A percentile compares a stretch with the other conserved stretches of the same genome.
Conservation (phyloP, 176 grass and related monocot species). For the Bothriochloa decipiens region DNA sequence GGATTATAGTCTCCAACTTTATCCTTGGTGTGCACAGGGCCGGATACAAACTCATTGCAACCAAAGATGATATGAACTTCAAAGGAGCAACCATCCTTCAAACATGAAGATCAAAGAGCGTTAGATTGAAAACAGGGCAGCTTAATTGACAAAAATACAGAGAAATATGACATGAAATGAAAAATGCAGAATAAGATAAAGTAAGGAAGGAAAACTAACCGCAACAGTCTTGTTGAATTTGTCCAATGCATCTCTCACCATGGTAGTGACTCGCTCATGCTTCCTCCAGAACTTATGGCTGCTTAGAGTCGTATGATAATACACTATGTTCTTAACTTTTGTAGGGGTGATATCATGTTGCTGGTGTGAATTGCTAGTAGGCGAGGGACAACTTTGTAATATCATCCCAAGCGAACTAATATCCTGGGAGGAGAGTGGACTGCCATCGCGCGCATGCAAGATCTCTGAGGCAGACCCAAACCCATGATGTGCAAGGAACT, state of each 20-base stretch:
- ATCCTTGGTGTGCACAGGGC: neutral
- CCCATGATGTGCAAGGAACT: conserved; percentile 6
- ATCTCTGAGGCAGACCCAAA: neutral
- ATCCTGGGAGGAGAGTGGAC: neutral
- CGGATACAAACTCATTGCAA: conserved; percentile 16
- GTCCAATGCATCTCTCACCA: conserved; percentile 12
- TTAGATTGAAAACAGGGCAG: neutral
- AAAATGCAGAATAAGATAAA: neutral
- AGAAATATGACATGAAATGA: neutral
- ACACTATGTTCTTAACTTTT: neutral
- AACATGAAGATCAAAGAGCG: neutral
- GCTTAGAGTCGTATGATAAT: neutral
- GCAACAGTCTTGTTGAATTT: neutral
- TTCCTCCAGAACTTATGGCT: neutral
- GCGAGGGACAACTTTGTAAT: neutral
- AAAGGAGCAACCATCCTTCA: neutral
- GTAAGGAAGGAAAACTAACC: neutral
- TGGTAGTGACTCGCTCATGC: neutral
- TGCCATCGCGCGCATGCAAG: neutral
- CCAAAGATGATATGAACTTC: conserved; percentile 17
- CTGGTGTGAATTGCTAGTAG: neutral
- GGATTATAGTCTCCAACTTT: neutral
- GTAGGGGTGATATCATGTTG: neutral
- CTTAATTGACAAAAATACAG: neutral
- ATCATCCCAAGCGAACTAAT: neutral